Evolutionary conservation across 305 asterid species (phyloP).

Genomic region (Solanum hybrid): DNA sequence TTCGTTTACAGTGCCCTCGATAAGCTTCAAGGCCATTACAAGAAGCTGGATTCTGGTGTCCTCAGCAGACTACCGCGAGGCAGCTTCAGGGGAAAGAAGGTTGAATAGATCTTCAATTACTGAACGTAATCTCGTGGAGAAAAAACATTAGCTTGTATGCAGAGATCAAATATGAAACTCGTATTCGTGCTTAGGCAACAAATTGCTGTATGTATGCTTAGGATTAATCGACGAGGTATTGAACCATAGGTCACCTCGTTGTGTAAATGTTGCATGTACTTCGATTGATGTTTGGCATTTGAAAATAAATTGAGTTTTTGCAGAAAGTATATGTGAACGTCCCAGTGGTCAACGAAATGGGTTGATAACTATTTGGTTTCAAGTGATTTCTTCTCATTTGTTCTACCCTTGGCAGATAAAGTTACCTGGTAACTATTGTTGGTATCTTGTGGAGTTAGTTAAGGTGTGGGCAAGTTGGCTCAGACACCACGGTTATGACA

Average conservation of each 20-base stretch:
- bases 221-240: not conserved
- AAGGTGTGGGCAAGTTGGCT: not conserved
- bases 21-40: conserved; percentile 49
- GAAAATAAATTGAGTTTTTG: not conserved
- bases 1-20: conserved; percentile 35
- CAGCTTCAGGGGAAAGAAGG: conserved; percentile 42
- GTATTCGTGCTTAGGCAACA: not conserved
- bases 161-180: not conserved
- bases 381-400: not conserved
- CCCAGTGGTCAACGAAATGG: not conserved
- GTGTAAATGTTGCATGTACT: not conserved
- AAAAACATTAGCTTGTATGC: not conserved
- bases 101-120: conserved; percentile 22
- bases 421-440: not conserved
- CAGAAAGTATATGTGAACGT: not conserved
- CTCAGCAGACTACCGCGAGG: conserved; percentile 49
- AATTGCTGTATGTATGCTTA: not conserved
- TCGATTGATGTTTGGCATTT: not conserved
- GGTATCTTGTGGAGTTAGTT: not conserved
- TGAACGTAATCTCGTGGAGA: not conserved
- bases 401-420: not conserved
- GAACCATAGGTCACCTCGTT: not conserved
- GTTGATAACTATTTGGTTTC: not conserved
- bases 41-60: conserved; percentile 52
- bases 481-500: not conserved